Evolutionary conservation across 331 rosid genomes (phyloP).

Genomic region (Stylosanthes scabra): DNA sequence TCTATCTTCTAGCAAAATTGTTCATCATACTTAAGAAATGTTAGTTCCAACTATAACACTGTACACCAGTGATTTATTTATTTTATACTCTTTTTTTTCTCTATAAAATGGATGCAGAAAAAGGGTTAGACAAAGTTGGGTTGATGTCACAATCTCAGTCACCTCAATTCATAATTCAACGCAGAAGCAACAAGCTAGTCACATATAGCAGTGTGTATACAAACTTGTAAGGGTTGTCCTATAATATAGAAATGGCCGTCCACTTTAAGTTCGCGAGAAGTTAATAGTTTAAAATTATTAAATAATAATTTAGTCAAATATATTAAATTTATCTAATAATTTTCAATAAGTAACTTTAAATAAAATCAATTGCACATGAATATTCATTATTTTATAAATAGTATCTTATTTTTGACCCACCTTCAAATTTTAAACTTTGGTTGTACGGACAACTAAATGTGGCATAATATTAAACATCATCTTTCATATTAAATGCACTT

Average conservation of each 20-base stretch:
- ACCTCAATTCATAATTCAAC: neutral
- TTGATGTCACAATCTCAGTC: conserved; percentile 27
- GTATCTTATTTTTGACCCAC: neutral
- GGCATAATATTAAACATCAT: neutral
- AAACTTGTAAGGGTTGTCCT: neutral
- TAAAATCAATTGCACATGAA: too few species aligned
- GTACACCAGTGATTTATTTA: too few species aligned
- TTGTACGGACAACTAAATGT: neutral
- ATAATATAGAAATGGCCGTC: too few species aligned
- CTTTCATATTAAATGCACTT: neutral
- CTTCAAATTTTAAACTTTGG: neutral
- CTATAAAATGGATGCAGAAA: neutral
- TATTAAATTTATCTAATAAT: too few species aligned
- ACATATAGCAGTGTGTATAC: neutral
- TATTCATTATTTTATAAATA: neutral
- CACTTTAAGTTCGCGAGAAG: too few species aligned
- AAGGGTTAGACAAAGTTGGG: conserved; percentile 15
- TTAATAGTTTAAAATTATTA: too few species aligned
- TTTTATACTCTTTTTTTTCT: neutral
- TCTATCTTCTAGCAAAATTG: too few species aligned
- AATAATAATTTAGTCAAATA: too few species aligned
- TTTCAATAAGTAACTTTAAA: too few species aligned
- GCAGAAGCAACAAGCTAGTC: neutral
- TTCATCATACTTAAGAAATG: too few species aligned
- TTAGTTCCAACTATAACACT: too few species aligned